Conservation (phyloP, 2,329 filamentous ascomycete genomes). For the Daldinia eschscholtzii region DNA sequence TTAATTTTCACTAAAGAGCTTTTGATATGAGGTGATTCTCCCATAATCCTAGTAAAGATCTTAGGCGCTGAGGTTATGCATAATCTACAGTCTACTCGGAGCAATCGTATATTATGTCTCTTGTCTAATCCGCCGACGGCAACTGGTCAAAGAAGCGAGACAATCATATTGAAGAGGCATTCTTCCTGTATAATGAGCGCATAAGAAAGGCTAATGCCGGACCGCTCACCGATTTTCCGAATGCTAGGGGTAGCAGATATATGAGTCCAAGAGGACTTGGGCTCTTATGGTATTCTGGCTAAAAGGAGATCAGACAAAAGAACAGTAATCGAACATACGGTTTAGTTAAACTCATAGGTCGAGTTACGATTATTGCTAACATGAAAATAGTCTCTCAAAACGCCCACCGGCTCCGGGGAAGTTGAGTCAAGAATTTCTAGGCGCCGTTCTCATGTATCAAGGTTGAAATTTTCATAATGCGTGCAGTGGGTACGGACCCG, state of each 20-base stretch:
- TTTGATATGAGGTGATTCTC: conserved; percentile 15
- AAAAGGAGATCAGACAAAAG: conserved; percentile 57
- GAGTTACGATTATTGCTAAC: conserved; percentile 23
- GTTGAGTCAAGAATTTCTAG: conserved; percentile 28
- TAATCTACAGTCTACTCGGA: conserved; percentile 23
- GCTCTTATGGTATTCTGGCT: conserved; percentile 54
- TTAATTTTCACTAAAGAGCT: conserved; percentile 22
- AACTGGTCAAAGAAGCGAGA: conserved; percentile 41
- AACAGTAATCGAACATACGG: conserved; percentile 29
- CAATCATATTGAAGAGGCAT: conserved; percentile 38
- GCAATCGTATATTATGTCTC: conserved; percentile 23
- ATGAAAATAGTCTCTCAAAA: conserved; percentile 31
- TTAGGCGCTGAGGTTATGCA: conserved; percentile 33
- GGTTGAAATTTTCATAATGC: conserved; percentile 36
- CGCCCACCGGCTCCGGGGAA: conserved; percentile 28
- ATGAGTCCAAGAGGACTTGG: conserved; percentile 42
- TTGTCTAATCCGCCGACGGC: conserved; percentile 28
- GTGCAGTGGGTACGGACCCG: conserved; percentile 30
- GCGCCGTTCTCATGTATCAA: conserved; percentile 38
- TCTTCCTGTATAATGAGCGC: conserved; percentile 45
- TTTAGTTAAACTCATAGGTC: conserved; percentile 30
- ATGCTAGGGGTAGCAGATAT: conserved; percentile 46
- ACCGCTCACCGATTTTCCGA: conserved; percentile 56
- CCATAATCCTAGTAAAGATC: conserved; percentile 16
- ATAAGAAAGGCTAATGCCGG: conserved; percentile 49